A percentile compares a stretch with the other conserved stretches of the same genome.
These are phyloP conservation scores for Uronychia setigera DNA, from an alignment of 73 alveolate genomes.

Conservation along the genomic window DNA sequence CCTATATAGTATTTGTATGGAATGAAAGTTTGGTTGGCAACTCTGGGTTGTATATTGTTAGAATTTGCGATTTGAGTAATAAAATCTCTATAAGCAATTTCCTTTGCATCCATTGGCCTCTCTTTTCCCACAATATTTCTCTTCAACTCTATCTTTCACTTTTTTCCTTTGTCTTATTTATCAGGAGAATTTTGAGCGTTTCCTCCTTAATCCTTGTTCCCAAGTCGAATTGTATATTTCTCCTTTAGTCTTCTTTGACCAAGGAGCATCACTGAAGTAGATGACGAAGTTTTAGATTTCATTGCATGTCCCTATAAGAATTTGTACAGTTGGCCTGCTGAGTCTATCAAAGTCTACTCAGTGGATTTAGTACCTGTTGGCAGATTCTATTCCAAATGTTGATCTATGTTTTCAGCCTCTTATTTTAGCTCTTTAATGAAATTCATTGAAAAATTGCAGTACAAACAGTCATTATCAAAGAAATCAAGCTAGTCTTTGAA, in stretches of 20 bases:
- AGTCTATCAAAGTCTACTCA: slow-evolving; percentile 24
- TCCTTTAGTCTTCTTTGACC: background rate
- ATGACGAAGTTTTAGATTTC: slow-evolving; percentile 5
- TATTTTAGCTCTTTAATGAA: slow-evolving; percentile 35
- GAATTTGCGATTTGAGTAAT: background rate
- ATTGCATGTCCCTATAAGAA: background rate
- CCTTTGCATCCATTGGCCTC: slow-evolving; percentile 30
- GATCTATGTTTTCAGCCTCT: slow-evolving; percentile 6
- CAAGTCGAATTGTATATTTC: background rate
- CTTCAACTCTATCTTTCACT: slow-evolving; percentile 20
- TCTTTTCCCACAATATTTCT: slow-evolving; percentile 27
- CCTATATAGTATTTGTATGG: slow-evolving; percentile 83
- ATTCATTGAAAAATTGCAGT: slow-evolving; percentile 28
- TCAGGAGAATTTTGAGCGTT: slow-evolving; percentile 1
- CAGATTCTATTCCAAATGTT: background rate
- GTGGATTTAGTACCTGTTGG: slow-evolving; percentile 14
- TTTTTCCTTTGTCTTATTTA: background rate
- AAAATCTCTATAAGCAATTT: slow-evolving; percentile 44
- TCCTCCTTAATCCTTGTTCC: background rate
- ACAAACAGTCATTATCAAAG: slow-evolving; percentile 40
- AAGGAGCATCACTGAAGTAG: background rate
- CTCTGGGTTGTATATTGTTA: background rate
- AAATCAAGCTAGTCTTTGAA: slow-evolving; percentile 19
- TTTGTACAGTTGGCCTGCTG: slow-evolving; percentile 23
- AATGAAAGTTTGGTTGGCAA: slow-evolving; percentile 14